Base-by-base conservation (phyloP, 192 early-diverging fungal genomes). In the Diversispora eburnea region DNA sequence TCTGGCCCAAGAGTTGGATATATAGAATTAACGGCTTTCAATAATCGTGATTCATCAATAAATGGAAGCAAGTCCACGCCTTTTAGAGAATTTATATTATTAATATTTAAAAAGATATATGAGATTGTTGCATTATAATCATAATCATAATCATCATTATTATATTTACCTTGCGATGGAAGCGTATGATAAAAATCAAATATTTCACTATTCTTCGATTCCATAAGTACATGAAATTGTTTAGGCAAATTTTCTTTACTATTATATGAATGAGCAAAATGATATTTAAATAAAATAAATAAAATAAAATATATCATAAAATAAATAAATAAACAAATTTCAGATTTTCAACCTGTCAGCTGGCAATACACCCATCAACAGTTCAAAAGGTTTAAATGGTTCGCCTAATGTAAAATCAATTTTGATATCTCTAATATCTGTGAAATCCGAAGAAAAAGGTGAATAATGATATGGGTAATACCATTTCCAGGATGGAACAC, bases 401-500 rank as follows among this genome's bases (percentile, higher is more conserved):
- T 81, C 78, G 48, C 93, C 93, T 22, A 92, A 80, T 20, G 96
- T 91, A 74, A 99, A 95, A 45, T 90, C 75, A 70, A 93, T 81
- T 63, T 90, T 80, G 74, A 95, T 80, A 46, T 87, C 79, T 58
- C 79, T 87, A 66, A 99, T 81, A 76, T 94, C 87, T 8, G 82
- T 72, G 66, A 97, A 91, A 77, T 98, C 95, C 0, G 88, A 89
- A 3, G 91, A 88, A 70, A 93, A 81, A 1, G 96, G 96, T 20
- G 97, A 91, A 76, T 98, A 99, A 84, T 98, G 92, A 80, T 93
- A 98, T 6, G 96, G 96, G 72, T 93, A 99, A 84, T 93, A 99
- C 96, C 96, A 99, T 47, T 84, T 88, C 97, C 97, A 99, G 17
- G 96, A 98, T 25, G 85, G 89, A 70, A 94, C 94, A 3, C 95